Evolutionary conservation across 2,329 filamentous ascomycete genomes (phyloP).

Genomic region (Neofusicoccum parvum): DNA sequence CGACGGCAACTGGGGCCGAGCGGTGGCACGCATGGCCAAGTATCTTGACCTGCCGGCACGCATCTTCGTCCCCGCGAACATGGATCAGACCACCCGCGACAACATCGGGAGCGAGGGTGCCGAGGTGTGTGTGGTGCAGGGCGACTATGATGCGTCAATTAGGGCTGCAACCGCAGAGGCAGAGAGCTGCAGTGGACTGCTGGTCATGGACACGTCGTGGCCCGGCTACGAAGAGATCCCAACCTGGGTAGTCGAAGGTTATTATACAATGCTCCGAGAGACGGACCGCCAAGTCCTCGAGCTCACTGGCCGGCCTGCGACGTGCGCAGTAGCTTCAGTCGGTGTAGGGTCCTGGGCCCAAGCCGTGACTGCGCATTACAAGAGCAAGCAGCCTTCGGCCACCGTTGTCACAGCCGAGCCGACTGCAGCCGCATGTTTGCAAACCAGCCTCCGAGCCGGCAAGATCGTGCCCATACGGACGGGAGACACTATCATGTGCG

Average conservation of each 20-base stretch:
- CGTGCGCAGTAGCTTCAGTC: slow-evolving; percentile 64
- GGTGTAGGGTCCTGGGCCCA: slow-evolving; percentile 75
- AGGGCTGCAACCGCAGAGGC: slow-evolving; percentile 43
- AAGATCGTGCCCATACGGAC: slow-evolving; percentile 56
- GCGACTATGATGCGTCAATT: slow-evolving; percentile 67
- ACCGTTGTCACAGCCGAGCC: slow-evolving; percentile 71
- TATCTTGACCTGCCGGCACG: slow-evolving; percentile 57
- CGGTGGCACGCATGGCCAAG: slow-evolving; percentile 68
- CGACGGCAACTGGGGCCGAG: slow-evolving; percentile 77
- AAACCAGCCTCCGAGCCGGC: slow-evolving; percentile 55
- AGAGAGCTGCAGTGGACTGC: slow-evolving; percentile 38
- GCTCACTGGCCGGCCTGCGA: slow-evolving; percentile 40
- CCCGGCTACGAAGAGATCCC: slow-evolving; percentile 68
- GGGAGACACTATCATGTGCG: slow-evolving; percentile 69
- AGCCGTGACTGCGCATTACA: slow-evolving; percentile 68
- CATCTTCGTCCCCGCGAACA: slow-evolving; percentile 65
- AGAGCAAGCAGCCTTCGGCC: slow-evolving; percentile 37
- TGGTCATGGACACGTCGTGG: slow-evolving; percentile 72
- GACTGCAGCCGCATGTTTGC: slow-evolving; percentile 63
- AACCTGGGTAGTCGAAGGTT: slow-evolving; percentile 76
- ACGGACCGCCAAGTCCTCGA: slow-evolving; percentile 62
- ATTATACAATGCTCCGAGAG: slow-evolving; percentile 71
- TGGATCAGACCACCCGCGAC: slow-evolving; percentile 56
- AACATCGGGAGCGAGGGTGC: slow-evolving; percentile 66
- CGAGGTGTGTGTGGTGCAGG: slow-evolving; percentile 56